These are phyloP conservation scores for Volvariella surrecta DNA, from an alignment of 1,284 basidiomycete genomes.

Conservation along the genomic window DNA sequence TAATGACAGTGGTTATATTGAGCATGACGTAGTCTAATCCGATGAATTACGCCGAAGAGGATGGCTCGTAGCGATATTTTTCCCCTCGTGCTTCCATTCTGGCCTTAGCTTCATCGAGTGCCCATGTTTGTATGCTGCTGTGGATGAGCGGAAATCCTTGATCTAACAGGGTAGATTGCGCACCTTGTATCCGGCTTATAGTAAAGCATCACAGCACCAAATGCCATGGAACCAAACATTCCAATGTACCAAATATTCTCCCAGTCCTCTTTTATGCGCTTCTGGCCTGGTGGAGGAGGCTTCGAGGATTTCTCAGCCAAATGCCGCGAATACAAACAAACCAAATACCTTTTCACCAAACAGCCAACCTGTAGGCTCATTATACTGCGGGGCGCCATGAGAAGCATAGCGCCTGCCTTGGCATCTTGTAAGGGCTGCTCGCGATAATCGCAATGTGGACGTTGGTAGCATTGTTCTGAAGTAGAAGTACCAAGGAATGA, in stretches of 20 bases:
- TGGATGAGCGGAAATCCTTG: conserved; percentile 5
- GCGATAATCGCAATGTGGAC: conserved; percentile 29
- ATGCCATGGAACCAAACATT: conserved; percentile 83
- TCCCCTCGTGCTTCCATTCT: conserved; percentile 87
- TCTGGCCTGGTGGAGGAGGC: conserved; percentile 74
- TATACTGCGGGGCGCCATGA: conserved; percentile 75
- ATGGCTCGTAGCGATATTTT: conserved; percentile 68
- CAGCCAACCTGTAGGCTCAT: conserved; percentile 82
- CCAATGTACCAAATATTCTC: conserved; percentile 84
- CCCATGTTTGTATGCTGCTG: conserved; percentile 82
- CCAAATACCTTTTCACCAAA: conserved; percentile 78
- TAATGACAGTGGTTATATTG: background rate
- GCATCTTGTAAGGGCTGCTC: conserved; percentile 24
- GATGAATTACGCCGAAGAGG: conserved; percentile 17
- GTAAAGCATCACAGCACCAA: conserved; percentile 72
- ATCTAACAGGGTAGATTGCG: conserved; percentile 1
- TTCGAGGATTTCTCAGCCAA: conserved; percentile 19
- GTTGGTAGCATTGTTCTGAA: conserved; percentile 23
- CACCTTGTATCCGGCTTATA: conserved; percentile 97
- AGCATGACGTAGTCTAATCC: background rate
- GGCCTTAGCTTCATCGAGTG: conserved; percentile 78
- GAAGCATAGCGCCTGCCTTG: conserved; percentile 49
- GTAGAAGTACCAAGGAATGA: conserved; percentile 3
- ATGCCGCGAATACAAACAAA: conserved; percentile 3
- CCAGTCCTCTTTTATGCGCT: conserved; percentile 83